Base-by-base conservation (phyloP, 2,329 filamentous ascomycete genomes). In the Parastagonospora nodorum region DNA sequence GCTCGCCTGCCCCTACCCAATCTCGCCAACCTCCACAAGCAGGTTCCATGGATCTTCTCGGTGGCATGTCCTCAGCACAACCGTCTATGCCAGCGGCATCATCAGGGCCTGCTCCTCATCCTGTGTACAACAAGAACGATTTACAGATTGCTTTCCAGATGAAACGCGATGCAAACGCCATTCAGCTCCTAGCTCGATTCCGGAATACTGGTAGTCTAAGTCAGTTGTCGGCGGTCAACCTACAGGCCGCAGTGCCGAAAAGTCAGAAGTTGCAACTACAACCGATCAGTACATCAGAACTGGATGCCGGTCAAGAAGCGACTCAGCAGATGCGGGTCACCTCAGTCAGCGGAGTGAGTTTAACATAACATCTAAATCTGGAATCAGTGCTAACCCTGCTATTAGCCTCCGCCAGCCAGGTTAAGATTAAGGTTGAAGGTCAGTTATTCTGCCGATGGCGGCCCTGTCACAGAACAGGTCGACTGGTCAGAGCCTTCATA, bases 221-320 rank as follows among this genome's bases (percentile, higher is more conserved):
- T 11, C 77, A 79, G 11, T 80, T 97, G 42, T 86, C 86, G 12
- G 84, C 83, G 39, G 89, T 97, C 28, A 90, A 90, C 24, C 74
- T 99, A 59, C 94, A 99, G 74, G 94, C 93, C 37, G 94, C 94
- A 1, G 94, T 99, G 46, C 94, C 94, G 8, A 99, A 97, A 77
- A 91, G 89, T 38, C 94, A 99, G 76, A 96, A 94, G 73, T 77
- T 99, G 66, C 92, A 97, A 71, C 78, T 99, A 59, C 88, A 95
- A 72, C 90, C 88, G 51, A 96, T 99, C 60, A 96, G 90, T 60
- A 90, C 85, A 58, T 78, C 87, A 4, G 90, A 95, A 29, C 72
- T 99, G 37, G 84, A 80, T 10, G 85, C 87, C 6, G 90, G 90
- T 11, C 84, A 88, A 36, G 92, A 96, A 70, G 93, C 92, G 12